Conservation (phyloP, 805 yeast species). For the Wilhelminamyces savonicus region DNA sequence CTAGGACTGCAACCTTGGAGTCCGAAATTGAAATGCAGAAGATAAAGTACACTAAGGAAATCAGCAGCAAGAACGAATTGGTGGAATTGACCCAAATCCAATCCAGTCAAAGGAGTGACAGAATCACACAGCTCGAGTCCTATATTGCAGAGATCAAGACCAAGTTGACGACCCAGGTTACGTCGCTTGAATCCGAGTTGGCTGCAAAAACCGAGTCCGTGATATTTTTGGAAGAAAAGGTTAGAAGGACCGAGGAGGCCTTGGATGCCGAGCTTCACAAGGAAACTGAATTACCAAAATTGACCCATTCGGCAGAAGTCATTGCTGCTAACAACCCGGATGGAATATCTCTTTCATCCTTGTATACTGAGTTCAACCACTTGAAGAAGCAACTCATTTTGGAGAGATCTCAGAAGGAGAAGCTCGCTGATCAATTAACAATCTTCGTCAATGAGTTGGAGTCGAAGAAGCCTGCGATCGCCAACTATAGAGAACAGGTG, state of each 20-base stretch:
- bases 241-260: conserved; percentile 35
- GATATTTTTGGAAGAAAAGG: conserved; percentile 26
- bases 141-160: conserved; percentile 36
- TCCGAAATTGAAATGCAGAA: conserved; percentile 42
- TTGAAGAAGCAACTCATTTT: conserved; percentile 60
- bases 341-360: conserved; percentile 59
- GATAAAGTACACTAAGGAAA: conserved; percentile 26
- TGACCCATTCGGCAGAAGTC: conserved; percentile 53
- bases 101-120: conserved; percentile 44
- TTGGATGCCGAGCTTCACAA: conserved; percentile 32
- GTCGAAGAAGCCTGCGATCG: conserved; percentile 68
- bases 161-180: conserved; percentile 30
- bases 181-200: conserved; percentile 29
- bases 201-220: conserved; percentile 23
- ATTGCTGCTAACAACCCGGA: conserved; percentile 37
- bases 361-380: conserved; percentile 58
- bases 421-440: conserved; percentile 65
- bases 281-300: conserved; percentile 33
- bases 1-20: conserved; percentile 13
- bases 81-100: conserved; percentile 48
- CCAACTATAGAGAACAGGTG: conserved; percentile 53
- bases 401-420: conserved; percentile 67
- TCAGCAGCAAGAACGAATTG: conserved; percentile 52
- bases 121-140: conserved; percentile 50
- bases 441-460: conserved; percentile 71